phyloP scores from a whole-genome alignment of 768 basidiomycete genomes.

The Pholiota conissans region DNA sequence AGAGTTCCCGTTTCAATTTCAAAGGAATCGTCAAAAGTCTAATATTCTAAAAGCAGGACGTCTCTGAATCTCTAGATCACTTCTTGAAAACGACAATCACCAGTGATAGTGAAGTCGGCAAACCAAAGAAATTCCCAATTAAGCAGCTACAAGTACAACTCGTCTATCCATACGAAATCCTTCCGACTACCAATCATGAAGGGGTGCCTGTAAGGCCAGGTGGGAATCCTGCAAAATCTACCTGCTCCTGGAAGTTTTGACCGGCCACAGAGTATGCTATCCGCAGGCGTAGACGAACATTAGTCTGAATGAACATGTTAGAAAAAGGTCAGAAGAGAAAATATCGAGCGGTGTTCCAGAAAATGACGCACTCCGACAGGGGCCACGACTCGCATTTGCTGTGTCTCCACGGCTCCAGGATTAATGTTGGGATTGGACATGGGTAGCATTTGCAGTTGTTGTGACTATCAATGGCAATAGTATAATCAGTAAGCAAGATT shows the following conservation, averaged over 20 bases:
- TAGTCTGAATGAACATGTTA: slow-evolving; percentile 63
- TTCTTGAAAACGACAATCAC: no score
- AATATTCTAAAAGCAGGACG: no score
- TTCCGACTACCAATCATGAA: slow-evolving; percentile 23
- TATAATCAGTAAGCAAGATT: slow-evolving; percentile 1
- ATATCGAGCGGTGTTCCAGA: background rate
- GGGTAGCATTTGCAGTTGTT: slow-evolving; percentile 96
- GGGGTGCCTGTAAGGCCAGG: slow-evolving; percentile 60
- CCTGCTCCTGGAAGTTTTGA: slow-evolving; percentile 81
- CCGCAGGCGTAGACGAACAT: slow-evolving; percentile 81
- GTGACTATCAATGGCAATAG: slow-evolving; percentile 55
- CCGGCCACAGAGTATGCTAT: slow-evolving; percentile 76
- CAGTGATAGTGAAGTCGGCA: no score
- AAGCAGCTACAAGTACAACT: slow-evolving; percentile 7
- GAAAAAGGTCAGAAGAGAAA: slow-evolving; percentile 5
- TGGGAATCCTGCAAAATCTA: slow-evolving; percentile 92
- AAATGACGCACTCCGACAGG: slow-evolving; percentile 73
- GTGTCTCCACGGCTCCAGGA: slow-evolving; percentile 84
- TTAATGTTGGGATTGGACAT: slow-evolving; percentile 86
- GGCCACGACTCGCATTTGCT: slow-evolving; percentile 91
- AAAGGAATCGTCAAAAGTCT: no score
- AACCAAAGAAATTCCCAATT: slow-evolving; percentile 7
- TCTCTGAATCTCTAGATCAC: no score
- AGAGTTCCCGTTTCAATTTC: no score
- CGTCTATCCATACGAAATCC: background rate